Evolutionary conservation across 2,329 filamentous ascomycete species (phyloP), one percentile per base, ranked within the genome.

Genomic region (Monosporascus cannonballus): DNA sequence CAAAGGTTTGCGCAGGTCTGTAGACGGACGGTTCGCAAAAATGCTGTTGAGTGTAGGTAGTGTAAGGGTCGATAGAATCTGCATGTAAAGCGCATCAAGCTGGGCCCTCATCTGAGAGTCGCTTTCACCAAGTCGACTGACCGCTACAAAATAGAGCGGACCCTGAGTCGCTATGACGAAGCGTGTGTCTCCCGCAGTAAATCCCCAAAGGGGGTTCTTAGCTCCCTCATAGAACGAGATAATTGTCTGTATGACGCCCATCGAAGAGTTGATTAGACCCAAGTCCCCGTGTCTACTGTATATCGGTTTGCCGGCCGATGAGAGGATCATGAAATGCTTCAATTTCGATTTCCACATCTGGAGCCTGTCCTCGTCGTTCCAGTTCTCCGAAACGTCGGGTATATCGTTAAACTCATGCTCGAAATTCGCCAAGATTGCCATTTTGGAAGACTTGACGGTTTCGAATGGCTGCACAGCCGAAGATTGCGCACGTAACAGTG

Each of bases 261-360:
- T 93, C 62, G 94, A 96, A 49, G 89, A 88, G 62, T 95, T 96
- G 66, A 97, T 90, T 44, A 97, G 76, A 51, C 87, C 85, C 59
- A 96, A 80, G 61, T 96, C 90, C 41, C 95, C 94, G 67, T 99
- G 93, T 48, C 95, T 83, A 64, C 91, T 97, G 78, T 93, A 99
- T 48, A 99, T 95, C 11, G 94, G 95, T 69, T 99, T 99, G 20
- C 94, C 94, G 9, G 95, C 93, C 15, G 91, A 93, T 2, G 94
- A 97, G 1, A 99, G 76, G 63, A 99, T 96, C 71, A 99, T 84
- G 69, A 96, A 99, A 71, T 99, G 94, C 71, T 99, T 99, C 57
- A 92, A 78, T 73, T 97, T 97, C 38, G 87, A 83, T 67, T 91
- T 94, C 92, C 92, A 99, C 57, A 85, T 77, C 17, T 76, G 73